A percentile compares a stretch with the other conserved stretches of the same genome.
These are phyloP conservation scores for Pontederia crassipes DNA, from an alignment of 176 grass and related monocot species.

Conservation along the genomic window DNA sequence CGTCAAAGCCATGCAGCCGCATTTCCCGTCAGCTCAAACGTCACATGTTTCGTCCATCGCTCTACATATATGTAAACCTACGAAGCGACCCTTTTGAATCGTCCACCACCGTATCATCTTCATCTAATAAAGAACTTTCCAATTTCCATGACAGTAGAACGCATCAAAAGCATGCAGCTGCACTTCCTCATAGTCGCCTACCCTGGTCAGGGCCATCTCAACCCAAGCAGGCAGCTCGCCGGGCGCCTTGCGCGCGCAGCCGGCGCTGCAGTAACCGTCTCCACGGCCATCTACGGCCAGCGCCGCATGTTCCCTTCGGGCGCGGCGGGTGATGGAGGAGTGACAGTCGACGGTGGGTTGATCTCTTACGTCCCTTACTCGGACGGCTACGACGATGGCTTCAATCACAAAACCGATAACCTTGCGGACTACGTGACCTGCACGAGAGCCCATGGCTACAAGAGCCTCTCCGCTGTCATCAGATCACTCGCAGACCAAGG, in stretches of 20 bases:
- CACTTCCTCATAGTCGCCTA: conserved; percentile 30
- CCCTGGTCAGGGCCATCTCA: conserved; percentile 30
- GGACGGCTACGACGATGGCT: conserved; percentile 31
- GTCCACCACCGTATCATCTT: too few species aligned
- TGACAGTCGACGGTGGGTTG: conserved; percentile 1
- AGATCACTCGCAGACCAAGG: conserved; percentile 28
- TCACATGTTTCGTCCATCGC: too few species aligned
- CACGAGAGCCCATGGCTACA: not conserved
- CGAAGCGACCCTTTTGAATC: too few species aligned
- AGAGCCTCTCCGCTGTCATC: conserved; percentile 10
- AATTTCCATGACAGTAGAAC: not conserved
- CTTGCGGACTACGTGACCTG: not conserved
- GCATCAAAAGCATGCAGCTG: not conserved
- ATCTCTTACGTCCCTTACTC: conserved; percentile 25
- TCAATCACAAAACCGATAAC: not conserved
- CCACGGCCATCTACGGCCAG: conserved; percentile 1
- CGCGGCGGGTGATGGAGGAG: not conserved
- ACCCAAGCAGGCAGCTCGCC: conserved; percentile 19
- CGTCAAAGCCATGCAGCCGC: too few species aligned
- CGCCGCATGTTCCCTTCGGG: conserved; percentile 23
- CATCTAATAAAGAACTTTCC: not conserved
- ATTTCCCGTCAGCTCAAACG: too few species aligned
- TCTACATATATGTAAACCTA: too few species aligned
- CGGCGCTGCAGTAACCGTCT: conserved; percentile 24
- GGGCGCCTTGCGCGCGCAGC: conserved; percentile 10